Base-by-base conservation (phyloP, 805 yeast genomes). In the Metschnikowia lachancei region DNA sequence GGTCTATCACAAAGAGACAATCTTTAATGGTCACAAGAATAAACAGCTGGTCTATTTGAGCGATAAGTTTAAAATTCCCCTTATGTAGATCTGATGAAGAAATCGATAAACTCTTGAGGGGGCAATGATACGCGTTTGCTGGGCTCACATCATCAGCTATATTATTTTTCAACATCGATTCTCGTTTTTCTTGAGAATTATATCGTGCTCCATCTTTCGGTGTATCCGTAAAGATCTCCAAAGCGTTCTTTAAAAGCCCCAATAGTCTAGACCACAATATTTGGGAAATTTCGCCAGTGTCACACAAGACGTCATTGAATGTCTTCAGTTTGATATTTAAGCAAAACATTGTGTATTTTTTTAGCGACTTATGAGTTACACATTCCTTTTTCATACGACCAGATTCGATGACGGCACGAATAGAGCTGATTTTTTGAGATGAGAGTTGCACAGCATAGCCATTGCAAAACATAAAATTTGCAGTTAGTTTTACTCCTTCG, bases 31-130 rank as follows among this genome's bases (percentile, higher is more conserved):
- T 44, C 19, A 62, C 67, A 2, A 88, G 64, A 8, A 89, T 79
- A 56, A 87, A 87, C 58, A 83, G 85, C 3, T 63, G 57, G 38
- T 81, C 87, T 2, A 86, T 64, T 59, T 87, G 95, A 3, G 75
- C 14, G 17, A 37, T 37, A 12, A 37, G n/a, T 19, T 26, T 26
- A 3, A 26, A 37, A 14, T 37, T 37, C 20, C 32, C 40, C 5
- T 17, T 14, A 10, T 3, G 16, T 14, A 37, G 20, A 26, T 26
- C 31, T 16, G 30, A 26, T 26, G 32, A 14, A 16, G 40, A 22
- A 26, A 26, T 26, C 28, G 28, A 26, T 26, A 26, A 26, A 10
- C 28, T 10, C 28, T 26, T 5, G 11, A 26, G 7, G 10, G 28
- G 12, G 28, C 6, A 12, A 26, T 26, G 11, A 26, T 26, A 10